phyloP scores from a whole-genome alignment of 352 stramenopile species.

The Globisporangium spiculum region DNA sequence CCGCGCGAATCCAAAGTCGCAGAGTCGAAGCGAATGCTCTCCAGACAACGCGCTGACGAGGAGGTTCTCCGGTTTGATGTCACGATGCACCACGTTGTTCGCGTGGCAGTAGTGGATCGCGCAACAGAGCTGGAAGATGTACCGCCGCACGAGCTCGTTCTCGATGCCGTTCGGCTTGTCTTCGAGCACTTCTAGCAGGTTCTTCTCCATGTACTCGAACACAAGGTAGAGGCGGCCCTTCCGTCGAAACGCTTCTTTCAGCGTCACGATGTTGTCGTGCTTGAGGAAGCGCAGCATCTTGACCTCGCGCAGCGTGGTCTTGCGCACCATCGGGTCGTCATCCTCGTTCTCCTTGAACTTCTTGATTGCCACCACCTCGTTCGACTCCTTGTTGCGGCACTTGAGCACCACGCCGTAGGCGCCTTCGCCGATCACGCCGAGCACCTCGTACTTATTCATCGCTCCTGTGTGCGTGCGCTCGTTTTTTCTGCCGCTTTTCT shows the following conservation, averaged over 20 bases:
- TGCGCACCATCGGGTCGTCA: conserved; percentile 90
- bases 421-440: conserved; percentile 91
- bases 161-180: conserved; percentile 87
- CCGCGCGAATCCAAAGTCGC: conserved; percentile 97
- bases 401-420: conserved; percentile 94
- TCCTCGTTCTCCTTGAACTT: conserved; percentile 96
- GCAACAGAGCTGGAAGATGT: conserved; percentile 98
- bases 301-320: conserved; percentile 95
- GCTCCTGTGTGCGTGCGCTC: conserved; percentile 18
- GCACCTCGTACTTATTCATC: conserved; percentile 96
- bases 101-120: conserved; percentile 97
- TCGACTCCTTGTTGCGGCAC: conserved; percentile 94
- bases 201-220: conserved; percentile 98
- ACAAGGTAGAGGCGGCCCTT: conserved; percentile 96
- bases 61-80: conserved; percentile 99
- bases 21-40: conserved; percentile 96
- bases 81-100: conserved; percentile 96
- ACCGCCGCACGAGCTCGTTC: conserved; percentile 94
- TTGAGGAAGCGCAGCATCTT: conserved; percentile 98
- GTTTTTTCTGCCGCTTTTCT: not conserved
- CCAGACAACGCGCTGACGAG: conserved; percentile 94
- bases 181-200: conserved; percentile 94
- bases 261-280: conserved; percentile 97
- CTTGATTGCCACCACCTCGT: conserved; percentile 98
- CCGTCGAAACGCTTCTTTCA: conserved; percentile 98